phyloP scores from a whole-genome alignment of 208 protist genomes.

The Acanthamoeba castellanii region DNA sequence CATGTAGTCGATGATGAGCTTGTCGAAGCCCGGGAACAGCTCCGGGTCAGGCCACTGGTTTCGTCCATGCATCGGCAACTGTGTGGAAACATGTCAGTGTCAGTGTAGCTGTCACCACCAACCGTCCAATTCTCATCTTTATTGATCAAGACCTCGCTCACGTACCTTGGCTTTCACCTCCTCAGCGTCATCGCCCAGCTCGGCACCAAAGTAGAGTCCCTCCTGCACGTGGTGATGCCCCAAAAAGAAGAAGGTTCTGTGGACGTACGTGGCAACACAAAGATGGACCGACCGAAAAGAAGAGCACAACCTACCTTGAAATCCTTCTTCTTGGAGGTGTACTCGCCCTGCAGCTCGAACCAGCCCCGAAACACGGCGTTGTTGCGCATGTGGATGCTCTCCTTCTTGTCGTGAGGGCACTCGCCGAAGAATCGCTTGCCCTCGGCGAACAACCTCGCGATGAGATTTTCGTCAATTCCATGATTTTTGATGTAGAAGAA shows the following conservation, averaged over 20 bases:
- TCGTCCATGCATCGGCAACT: neutral
- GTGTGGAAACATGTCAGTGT: neutral
- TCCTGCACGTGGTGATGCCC: neutral
- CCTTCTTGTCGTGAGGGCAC: constrained; percentile 21
- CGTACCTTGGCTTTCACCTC: constrained; percentile 47
- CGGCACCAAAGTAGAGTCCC: constrained; percentile 58
- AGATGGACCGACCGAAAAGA: neutral
- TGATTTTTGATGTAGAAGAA: constrained; percentile 53
- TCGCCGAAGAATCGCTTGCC: constrained; percentile 42
- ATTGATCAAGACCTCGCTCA: no score
- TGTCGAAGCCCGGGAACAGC: constrained; percentile 18
- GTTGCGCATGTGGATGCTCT: constrained; percentile 61
- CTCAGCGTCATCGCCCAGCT: constrained; percentile 21
- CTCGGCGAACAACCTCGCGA: constrained; percentile 12
- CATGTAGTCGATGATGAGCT: constrained; percentile 19
- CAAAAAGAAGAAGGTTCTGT: neutral
- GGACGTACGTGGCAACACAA: neutral
- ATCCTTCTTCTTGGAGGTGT: constrained; percentile 56
- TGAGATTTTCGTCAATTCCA: constrained; percentile 13
- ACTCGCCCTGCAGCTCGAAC: constrained; percentile 48
- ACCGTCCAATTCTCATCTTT: neutral
- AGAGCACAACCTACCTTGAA: neutral
- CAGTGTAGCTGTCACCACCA: no score
- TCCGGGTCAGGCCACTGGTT: neutral
- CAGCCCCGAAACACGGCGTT: constrained; percentile 43